Evolutionary conservation across 2,329 filamentous ascomycete species (phyloP).

Genomic region (Penicillium digitatum): DNA sequence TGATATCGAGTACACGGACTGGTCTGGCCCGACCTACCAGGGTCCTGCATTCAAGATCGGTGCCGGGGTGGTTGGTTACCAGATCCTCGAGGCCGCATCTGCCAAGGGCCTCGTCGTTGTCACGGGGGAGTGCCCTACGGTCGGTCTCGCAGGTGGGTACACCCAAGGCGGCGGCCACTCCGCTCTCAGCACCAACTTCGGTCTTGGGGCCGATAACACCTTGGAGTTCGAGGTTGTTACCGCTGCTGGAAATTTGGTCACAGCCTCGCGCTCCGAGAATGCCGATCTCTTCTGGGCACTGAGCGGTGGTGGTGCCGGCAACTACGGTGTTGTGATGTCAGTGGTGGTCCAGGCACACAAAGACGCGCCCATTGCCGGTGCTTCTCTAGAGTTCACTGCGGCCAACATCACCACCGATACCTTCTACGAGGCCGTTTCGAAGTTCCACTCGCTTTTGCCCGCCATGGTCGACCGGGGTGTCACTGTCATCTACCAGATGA

Average conservation of each 20-base stretch:
- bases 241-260: constrained; percentile 26
- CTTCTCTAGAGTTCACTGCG: constrained; percentile 42
- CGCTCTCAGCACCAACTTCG: constrained; percentile 51
- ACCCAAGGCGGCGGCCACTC: constrained; percentile 60
- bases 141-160: constrained; percentile 59
- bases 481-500: constrained; percentile 50
- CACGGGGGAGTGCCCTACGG: constrained; percentile 53
- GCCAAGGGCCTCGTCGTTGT: constrained; percentile 50
- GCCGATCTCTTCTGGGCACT: constrained; percentile 23
- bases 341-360: constrained; percentile 53
- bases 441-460: constrained; percentile 50
- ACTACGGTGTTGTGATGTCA: constrained; percentile 55
- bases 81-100: constrained; percentile 49
- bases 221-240: constrained; percentile 56
- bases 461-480: constrained; percentile 50
- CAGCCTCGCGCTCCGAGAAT: constrained; percentile 13
- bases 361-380: constrained; percentile 44
- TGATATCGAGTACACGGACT: constrained; percentile 32
- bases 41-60: constrained; percentile 53
- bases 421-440: constrained; percentile 51
- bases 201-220: constrained; percentile 58
- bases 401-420: constrained; percentile 38
- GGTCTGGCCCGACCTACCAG: constrained; percentile 42
- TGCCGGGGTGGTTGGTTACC: constrained; percentile 52
- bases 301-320: constrained; percentile 47